A percentile compares a stretch with the other conserved stretches of the same genome.
These are phyloP conservation scores for Sclerotinia borealis DNA, from an alignment of 2,329 filamentous ascomycete species.

Conservation along the genomic window DNA sequence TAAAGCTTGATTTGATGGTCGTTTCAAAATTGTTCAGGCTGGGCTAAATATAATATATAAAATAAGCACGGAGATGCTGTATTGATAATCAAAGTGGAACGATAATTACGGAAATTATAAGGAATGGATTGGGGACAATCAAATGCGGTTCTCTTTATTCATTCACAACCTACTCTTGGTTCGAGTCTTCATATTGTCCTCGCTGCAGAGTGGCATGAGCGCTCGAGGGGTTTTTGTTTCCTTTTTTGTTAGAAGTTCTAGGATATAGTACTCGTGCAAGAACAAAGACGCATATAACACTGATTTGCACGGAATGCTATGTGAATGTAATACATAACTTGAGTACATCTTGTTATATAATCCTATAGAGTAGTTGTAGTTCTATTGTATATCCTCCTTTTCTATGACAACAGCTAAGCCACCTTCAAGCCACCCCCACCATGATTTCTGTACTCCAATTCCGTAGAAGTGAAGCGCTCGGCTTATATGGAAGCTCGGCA, in stretches of 20 bases:
- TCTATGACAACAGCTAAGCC: not conserved
- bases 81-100: not conserved
- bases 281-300: not conserved
- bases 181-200: not conserved
- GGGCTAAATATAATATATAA: not conserved
- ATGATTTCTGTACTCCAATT: not conserved
- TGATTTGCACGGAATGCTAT: too few species aligned
- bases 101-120: not conserved
- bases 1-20: not conserved
- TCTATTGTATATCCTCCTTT: not conserved
- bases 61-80: not conserved
- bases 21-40: not conserved
- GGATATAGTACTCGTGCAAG: not conserved
- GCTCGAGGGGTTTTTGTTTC: not conserved
- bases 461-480: not conserved
- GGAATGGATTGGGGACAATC: conserved; percentile 1
- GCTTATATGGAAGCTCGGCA: too few species aligned
- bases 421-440: conserved; percentile 1
- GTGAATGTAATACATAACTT: not conserved
- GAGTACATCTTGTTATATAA: not conserved
- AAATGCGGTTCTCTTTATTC: not conserved
- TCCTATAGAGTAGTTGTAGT: not conserved
- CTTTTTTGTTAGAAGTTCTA: not conserved
- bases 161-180: not conserved
- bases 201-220: not conserved